These are phyloP conservation scores for Berberis vulgaris DNA, from an alignment of 164 flowering plant genomes.

Conservation along the genomic window DNA sequence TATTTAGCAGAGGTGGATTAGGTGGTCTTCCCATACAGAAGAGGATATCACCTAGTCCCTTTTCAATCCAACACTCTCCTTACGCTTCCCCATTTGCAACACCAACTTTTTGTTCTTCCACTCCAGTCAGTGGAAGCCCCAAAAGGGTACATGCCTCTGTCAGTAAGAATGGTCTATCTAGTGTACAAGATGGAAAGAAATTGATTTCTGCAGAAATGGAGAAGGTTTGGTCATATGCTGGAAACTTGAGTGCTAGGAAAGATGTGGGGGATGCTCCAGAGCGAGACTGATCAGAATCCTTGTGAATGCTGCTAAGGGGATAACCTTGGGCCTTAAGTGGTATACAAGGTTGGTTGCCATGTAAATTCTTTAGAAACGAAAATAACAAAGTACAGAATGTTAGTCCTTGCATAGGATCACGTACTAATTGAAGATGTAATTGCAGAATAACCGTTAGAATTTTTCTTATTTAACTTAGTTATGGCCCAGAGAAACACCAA, in stretches of 20 bases:
- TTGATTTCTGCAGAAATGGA: slow-evolving; percentile 15
- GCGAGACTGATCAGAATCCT: slow-evolving; percentile 13
- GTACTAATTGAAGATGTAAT: too few relatives aligned
- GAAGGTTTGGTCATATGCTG: slow-evolving; percentile 21
- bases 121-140: slow-evolving; percentile 26
- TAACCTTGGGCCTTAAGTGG: not conserved
- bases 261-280: slow-evolving; percentile 23
- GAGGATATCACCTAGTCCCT: slow-evolving; percentile 37
- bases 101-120: slow-evolving; percentile 26
- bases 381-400: too few relatives aligned
- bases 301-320: not conserved
- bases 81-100: slow-evolving; percentile 37
- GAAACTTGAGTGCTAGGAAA: slow-evolving; percentile 20
- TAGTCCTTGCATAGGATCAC: too few relatives aligned
- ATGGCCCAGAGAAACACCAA: too few relatives aligned
- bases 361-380: too few relatives aligned
- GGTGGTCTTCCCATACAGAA: slow-evolving; percentile 31
- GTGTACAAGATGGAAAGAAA: slow-evolving; percentile 17
- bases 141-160: slow-evolving; percentile 11
- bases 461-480: too few relatives aligned
- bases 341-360: too few relatives aligned
- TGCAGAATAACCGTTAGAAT: too few relatives aligned
- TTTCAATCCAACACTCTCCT: slow-evolving; percentile 32
- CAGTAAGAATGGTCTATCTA: slow-evolving; percentile 6
- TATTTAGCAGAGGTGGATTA: slow-evolving; percentile 22